Conservation (phyloP, 768 basidiomycete species). For the Jaapia argillacea region DNA sequence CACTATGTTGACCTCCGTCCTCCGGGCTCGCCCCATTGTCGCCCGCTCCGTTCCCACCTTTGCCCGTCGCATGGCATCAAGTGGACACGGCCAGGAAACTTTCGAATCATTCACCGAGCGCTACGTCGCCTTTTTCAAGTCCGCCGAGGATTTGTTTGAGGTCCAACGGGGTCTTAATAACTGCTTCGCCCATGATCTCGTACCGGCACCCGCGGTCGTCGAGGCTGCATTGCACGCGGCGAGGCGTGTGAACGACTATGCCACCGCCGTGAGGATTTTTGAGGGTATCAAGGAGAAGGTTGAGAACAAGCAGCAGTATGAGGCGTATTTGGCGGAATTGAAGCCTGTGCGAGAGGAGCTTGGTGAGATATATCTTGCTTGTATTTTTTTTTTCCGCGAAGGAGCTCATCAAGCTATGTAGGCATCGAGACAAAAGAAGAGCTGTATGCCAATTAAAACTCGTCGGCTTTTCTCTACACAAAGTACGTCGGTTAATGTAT, state of each 20-base stretch:
- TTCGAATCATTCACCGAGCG: conserved; percentile 93
- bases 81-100: conserved; percentile 76
- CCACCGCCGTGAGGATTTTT: conserved; percentile 92
- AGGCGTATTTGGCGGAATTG: conserved; percentile 87
- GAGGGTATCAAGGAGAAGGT: conserved; percentile 97
- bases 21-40: conserved; percentile 49
- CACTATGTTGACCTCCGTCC: conserved; percentile 48
- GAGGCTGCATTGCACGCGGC: conserved; percentile 85
- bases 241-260: conserved; percentile 91
- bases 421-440: conserved; percentile 58
- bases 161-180: conserved; percentile 99
- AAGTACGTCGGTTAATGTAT: no score
- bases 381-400: not conserved
- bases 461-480: no score
- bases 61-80: conserved; percentile 42
- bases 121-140: conserved; percentile 89
- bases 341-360: conserved; percentile 85
- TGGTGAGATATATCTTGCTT: conserved; percentile 37
- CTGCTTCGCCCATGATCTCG: conserved; percentile 98
- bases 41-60: conserved; percentile 30
- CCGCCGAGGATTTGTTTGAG: conserved; percentile 94
- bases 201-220: conserved; percentile 73
- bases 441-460: conserved; percentile 40
- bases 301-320: conserved; percentile 93
- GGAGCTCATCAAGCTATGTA: conserved; percentile 13